These are phyloP conservation scores for Aspergillus arachidicola DNA, from an alignment of 2,329 filamentous ascomycete genomes.

Conservation along the genomic window DNA sequence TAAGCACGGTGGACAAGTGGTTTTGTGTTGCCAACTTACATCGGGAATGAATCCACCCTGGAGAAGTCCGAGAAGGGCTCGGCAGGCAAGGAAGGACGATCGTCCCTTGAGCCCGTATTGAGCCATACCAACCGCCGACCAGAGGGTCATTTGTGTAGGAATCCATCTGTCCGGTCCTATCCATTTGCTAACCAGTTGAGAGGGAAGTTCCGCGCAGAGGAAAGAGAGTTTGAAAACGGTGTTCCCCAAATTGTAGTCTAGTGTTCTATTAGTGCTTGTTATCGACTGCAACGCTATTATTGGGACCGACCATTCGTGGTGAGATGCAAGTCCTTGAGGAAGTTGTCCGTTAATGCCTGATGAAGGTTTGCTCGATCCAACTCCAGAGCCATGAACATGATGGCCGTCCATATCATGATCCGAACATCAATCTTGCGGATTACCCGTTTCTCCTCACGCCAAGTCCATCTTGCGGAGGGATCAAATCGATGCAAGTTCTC, in stretches of 20 bases:
- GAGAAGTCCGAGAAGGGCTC: background rate
- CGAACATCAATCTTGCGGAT: slow-evolving; percentile 14
- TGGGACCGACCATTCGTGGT: slow-evolving; percentile 20
- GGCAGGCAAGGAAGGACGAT: background rate
- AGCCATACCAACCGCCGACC: background rate
- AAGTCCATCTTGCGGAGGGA: slow-evolving; percentile 14
- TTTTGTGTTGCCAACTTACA: background rate
- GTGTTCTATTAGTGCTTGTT: background rate
- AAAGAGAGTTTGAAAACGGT: slow-evolving; percentile 60
- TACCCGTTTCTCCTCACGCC: slow-evolving; percentile 11
- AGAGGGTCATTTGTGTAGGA: background rate
- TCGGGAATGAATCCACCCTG: background rate
- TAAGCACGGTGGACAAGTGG: background rate
- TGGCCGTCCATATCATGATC: slow-evolving; percentile 15
- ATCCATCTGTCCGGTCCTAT: slow-evolving; percentile 24
- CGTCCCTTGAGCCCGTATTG: background rate
- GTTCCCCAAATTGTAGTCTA: slow-evolving; percentile 55
- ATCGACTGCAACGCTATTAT: fast-evolving
- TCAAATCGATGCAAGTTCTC: slow-evolving; percentile 24
- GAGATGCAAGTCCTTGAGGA: slow-evolving; percentile 31
- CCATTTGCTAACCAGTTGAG: slow-evolving; percentile 59
- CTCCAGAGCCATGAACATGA: slow-evolving; percentile 44
- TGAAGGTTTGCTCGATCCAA: slow-evolving; percentile 60
- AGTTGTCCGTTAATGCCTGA: slow-evolving; percentile 60
- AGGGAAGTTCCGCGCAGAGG: slow-evolving; percentile 57